These are phyloP conservation scores for Fonsecaea monophora DNA, from an alignment of 2,329 filamentous ascomycete genomes.

Conservation along the genomic window DNA sequence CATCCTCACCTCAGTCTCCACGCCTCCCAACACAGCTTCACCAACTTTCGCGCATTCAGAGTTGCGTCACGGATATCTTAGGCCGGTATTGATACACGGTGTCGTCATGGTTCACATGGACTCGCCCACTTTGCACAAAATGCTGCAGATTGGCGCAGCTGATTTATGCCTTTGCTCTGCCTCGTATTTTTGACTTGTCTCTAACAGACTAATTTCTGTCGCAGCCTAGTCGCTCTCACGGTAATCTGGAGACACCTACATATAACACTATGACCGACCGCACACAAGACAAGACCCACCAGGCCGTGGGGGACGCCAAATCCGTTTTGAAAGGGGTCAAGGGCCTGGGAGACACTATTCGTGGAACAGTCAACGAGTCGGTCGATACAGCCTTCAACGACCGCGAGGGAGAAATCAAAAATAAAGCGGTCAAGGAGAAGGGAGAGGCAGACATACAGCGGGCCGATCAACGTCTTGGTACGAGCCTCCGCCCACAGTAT, in stretches of 20 bases:
- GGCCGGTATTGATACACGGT: background rate
- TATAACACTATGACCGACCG: conserved; percentile 27
- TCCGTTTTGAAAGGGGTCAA: conserved; percentile 32
- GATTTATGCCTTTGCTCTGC: background rate
- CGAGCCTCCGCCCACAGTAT: background rate
- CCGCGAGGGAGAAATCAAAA: conserved; percentile 25
- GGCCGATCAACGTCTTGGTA: conserved; percentile 27
- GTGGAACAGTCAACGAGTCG: conserved; percentile 33
- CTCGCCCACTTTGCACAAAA: background rate
- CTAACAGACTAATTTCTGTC: background rate
- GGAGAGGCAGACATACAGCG: conserved; percentile 27
- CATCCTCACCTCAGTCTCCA: background rate
- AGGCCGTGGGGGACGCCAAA: conserved; percentile 27
- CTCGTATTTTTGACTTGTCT: background rate
- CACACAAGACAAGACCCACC: conserved; percentile 27
- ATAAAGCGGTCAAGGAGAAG: conserved; percentile 31
- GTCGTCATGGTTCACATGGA: conserved; percentile 5
- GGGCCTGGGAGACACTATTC: conserved; percentile 33
- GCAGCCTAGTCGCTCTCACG: background rate
- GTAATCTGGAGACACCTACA: background rate
- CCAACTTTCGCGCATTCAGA: background rate
- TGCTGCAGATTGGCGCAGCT: background rate
- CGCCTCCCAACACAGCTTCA: background rate
- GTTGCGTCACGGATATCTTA: conserved; percentile 2
- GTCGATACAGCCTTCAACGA: conserved; percentile 34